These are phyloP conservation scores for Bruguiera sexangula DNA, from an alignment of 345 rosid genomes.

Conservation along the genomic window DNA sequence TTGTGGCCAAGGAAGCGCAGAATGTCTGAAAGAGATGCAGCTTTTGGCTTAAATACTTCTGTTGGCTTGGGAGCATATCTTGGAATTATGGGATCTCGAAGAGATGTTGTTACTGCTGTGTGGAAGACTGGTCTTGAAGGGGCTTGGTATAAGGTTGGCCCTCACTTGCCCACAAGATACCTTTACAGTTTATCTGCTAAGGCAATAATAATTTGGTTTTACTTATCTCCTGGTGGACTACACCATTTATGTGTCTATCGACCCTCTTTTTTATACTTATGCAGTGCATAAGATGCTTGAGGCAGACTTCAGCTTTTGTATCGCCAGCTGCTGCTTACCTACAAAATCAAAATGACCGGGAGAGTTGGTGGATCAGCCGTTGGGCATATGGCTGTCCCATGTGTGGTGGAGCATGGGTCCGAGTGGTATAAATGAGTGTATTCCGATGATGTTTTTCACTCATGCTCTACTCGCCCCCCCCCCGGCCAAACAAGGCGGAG, in stretches of 20 bases:
- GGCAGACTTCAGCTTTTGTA: constrained; percentile 92
- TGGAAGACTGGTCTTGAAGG: constrained; percentile 98
- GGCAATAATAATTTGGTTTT: no score
- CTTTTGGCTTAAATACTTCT: constrained; percentile 89
- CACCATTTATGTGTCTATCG: no score
- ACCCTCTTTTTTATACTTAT: no score
- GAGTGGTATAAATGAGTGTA: constrained; percentile 54
- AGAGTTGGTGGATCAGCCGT: constrained; percentile 92
- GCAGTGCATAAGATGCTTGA: constrained; percentile 93
- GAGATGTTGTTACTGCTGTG: constrained; percentile 90
- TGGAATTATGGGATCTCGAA: constrained; percentile 98
- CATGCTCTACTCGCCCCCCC: no score
- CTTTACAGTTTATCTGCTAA: no score
- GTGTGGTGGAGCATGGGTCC: constrained; percentile 98
- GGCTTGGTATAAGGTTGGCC: constrained; percentile 86
- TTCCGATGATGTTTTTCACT: no score
- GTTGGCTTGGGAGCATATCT: constrained; percentile 94
- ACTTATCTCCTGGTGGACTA: no score
- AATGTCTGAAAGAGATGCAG: constrained; percentile 97
- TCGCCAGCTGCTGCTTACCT: constrained; percentile 51
- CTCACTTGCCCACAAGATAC: not conserved
- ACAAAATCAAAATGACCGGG: constrained; percentile 59
- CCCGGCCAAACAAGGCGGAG: not conserved
- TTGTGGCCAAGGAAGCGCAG: constrained; percentile 97
- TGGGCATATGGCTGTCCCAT: constrained; percentile 97